phyloP scores from a whole-genome alignment of 352 stramenopile genomes.

The Aphanomyces stellatus region DNA sequence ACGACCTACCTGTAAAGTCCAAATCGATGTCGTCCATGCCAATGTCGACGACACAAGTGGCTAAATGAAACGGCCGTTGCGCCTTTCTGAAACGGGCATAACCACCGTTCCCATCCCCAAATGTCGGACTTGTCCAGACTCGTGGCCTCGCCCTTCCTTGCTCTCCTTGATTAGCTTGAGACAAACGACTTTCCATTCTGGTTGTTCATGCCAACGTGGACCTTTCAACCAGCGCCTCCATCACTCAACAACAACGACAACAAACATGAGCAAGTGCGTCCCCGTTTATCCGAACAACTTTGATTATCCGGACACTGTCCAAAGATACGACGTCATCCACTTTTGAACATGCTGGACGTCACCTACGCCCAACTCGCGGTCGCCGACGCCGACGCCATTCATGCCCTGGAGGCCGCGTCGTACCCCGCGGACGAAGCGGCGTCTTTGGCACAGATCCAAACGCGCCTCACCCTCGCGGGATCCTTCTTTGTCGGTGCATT shows the following conservation, averaged over 20 bases:
- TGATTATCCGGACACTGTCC: not conserved
- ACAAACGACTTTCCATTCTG: too few species aligned
- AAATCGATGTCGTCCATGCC: slow-evolving; percentile 17
- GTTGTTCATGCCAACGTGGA: too few species aligned
- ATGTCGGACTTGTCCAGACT: not conserved
- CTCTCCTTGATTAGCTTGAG: not conserved
- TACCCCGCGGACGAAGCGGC: slow-evolving; percentile 85
- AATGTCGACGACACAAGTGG: too few species aligned
- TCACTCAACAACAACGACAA: too few species aligned
- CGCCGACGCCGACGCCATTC: not conserved
- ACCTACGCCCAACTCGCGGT: not conserved
- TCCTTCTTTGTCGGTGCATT: slow-evolving; percentile 54
- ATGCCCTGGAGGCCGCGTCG: slow-evolving; percentile 41
- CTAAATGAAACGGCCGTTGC: too few species aligned
- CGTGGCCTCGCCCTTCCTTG: not conserved
- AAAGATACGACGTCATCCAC: not conserved
- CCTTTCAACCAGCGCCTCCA: too few species aligned
- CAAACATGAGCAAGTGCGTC: too few species aligned
- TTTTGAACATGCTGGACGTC: not conserved
- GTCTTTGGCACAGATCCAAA: slow-evolving; percentile 64
- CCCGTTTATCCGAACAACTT: too few species aligned
- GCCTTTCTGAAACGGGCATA: too few species aligned
- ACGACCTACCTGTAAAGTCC: slow-evolving; percentile 2
- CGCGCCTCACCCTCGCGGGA: slow-evolving; percentile 72
- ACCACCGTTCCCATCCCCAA: too few species aligned